Evolutionary conservation across 768 basidiomycete genomes (phyloP).

Genomic region (Panaeolus papilionaceus): DNA sequence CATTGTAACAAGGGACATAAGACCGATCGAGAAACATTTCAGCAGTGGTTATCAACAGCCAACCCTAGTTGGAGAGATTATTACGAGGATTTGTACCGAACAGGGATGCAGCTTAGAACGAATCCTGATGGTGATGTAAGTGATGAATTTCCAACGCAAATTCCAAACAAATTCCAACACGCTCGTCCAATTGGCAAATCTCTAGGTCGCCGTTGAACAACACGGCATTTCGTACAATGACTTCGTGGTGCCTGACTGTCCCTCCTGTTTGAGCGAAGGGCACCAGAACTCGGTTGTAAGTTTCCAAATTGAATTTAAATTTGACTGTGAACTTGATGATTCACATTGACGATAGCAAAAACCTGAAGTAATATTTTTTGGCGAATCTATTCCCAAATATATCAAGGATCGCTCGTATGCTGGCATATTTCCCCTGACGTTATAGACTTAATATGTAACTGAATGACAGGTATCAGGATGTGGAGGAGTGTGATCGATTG

Average conservation of each 20-base stretch:
- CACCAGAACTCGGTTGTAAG: conserved; percentile 66
- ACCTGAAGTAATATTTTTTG: conserved; percentile 87
- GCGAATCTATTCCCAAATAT: conserved; percentile 77
- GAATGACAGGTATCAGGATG: conserved; percentile 54
- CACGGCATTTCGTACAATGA: conserved; percentile 74
- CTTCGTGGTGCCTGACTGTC: conserved; percentile 83
- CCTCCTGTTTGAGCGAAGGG: conserved; percentile 64
- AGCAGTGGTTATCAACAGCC: conserved; percentile 68
- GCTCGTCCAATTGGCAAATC: conserved; percentile 12
- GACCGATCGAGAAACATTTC: conserved; percentile 72
- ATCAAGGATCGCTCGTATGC: conserved; percentile 78
- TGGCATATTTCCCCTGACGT: conserved; percentile 4
- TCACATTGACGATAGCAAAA: conserved; percentile 59
- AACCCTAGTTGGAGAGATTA: conserved; percentile 85
- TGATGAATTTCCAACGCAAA: conserved; percentile 20
- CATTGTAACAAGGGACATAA: conserved; percentile 78
- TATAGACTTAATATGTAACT: conserved; percentile 4
- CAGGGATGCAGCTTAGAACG: conserved; percentile 68
- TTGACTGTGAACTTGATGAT: conserved; percentile 7
- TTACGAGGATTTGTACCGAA: conserved; percentile 65
- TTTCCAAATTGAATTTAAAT: conserved; percentile 12
- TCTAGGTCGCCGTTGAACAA: conserved; percentile 77
- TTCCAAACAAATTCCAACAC: conserved; percentile 1
- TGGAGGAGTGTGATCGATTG: conserved; percentile 69
- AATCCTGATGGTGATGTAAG: conserved; percentile 94